phyloP scores from a whole-genome alignment of 1,284 basidiomycete genomes.

The Cryptococcus depauperatus region DNA sequence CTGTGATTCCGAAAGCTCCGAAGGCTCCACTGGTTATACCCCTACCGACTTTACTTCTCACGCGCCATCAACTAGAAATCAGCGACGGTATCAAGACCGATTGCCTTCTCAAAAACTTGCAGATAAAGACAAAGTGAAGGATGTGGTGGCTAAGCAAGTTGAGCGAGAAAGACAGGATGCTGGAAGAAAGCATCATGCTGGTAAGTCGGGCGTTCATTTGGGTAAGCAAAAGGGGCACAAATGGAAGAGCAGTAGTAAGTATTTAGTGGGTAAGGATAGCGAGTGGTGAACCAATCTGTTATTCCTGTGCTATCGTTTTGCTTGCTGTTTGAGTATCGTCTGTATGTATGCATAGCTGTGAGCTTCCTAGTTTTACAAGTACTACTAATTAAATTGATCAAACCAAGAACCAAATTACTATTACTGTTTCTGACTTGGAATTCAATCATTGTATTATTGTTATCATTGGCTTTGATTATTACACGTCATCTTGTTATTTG shows the following conservation, averaged over 20 bases:
- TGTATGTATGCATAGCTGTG: too few species aligned
- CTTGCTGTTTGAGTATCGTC: too few species aligned
- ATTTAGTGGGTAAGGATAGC: constrained; percentile 56
- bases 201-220: constrained; percentile 55
- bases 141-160: constrained; percentile 59
- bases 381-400: too few species aligned
- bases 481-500: too few species aligned
- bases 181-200: constrained; percentile 64
- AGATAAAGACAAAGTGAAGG: constrained; percentile 43
- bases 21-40: constrained; percentile 23
- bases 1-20: constrained; percentile 14
- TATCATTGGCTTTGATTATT: too few species aligned
- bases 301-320: too few species aligned
- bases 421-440: too few species aligned
- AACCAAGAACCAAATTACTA: too few species aligned
- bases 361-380: too few species aligned
- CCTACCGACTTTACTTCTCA: constrained; percentile 38
- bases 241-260: constrained; percentile 64
- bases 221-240: constrained; percentile 75
- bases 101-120: constrained; percentile 18
- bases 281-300: too few species aligned
- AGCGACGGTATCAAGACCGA: constrained; percentile 4
- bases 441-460: too few species aligned
- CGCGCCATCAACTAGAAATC: constrained; percentile 16
- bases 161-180: constrained; percentile 56